Conservation (phyloP, 2,329 filamentous ascomycete genomes). For the Aspergillus sp. region DNA sequence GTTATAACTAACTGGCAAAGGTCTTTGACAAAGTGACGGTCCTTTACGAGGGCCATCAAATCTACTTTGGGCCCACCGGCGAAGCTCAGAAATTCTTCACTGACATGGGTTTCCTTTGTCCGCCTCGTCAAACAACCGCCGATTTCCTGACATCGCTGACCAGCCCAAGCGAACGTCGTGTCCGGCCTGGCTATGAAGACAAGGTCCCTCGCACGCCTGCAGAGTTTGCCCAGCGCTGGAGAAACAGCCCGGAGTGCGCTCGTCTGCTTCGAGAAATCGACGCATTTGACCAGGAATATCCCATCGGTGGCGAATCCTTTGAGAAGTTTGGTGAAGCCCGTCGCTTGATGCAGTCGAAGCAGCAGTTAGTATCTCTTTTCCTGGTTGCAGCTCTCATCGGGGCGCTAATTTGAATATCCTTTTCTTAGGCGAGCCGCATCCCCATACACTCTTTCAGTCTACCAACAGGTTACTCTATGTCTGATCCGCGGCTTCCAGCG, state of each 20-base stretch:
- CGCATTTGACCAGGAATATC: slow-evolving; percentile 47
- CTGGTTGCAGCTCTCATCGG: slow-evolving; percentile 2
- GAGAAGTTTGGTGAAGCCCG: slow-evolving; percentile 47
- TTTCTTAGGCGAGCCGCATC: slow-evolving; percentile 65
- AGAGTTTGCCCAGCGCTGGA: slow-evolving; percentile 66
- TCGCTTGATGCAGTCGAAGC: slow-evolving; percentile 48
- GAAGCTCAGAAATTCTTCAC: slow-evolving; percentile 70
- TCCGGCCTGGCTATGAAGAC: slow-evolving; percentile 65
- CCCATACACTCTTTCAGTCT: slow-evolving; percentile 79
- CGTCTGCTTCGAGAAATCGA: slow-evolving; percentile 50
- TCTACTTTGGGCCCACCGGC: slow-evolving; percentile 71
- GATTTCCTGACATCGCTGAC: slow-evolving; percentile 75
- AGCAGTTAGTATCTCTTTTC: slow-evolving; percentile 30
- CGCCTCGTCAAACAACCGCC: slow-evolving; percentile 68
- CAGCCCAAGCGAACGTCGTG: slow-evolving; percentile 63
- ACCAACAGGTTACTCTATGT: slow-evolving; percentile 77
- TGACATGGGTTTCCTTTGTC: slow-evolving; percentile 70
- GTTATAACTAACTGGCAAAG: slow-evolving; percentile 36
- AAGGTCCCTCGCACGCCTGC: slow-evolving; percentile 69
- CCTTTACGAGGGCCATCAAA: slow-evolving; percentile 75
- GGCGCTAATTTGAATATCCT: neutral
- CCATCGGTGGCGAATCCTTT: slow-evolving; percentile 47
- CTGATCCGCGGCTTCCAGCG: slow-evolving; percentile 78
- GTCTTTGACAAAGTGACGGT: slow-evolving; percentile 76
- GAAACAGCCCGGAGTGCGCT: slow-evolving; percentile 55